Percentiles rank a stretch among this genome's conserved stretches.
Evolutionary conservation across 495 filamentous ascomycete genomes (phyloP).

Genomic region (Pseudoneurospora amorphoporcata): DNA sequence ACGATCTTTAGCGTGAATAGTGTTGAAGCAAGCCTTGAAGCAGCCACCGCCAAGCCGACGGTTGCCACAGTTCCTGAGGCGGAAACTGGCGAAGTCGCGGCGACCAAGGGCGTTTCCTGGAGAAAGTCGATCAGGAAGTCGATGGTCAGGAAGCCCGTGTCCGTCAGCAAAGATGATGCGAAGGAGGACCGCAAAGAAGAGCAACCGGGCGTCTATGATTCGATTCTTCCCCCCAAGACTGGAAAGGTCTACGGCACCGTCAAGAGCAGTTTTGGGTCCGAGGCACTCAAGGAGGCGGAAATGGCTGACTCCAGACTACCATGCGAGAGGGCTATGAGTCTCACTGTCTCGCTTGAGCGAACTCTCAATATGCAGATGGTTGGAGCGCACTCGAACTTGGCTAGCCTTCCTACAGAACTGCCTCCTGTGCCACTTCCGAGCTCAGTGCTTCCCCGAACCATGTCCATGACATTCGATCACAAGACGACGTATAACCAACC

Average conservation of each 20-base stretch:
- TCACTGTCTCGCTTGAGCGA: constrained; percentile 9
- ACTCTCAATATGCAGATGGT: constrained; percentile 7
- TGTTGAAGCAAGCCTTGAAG: constrained; percentile 20
- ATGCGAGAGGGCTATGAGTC: constrained; percentile 11
- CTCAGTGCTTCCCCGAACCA: constrained; percentile 14
- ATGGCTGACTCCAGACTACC: neutral
- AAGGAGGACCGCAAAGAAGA: constrained; percentile 1
- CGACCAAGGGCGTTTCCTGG: constrained; percentile 14
- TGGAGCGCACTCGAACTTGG: constrained; percentile 2
- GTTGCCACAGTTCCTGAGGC: constrained; percentile 3
- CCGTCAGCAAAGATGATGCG: constrained; percentile 9
- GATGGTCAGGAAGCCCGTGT: constrained; percentile 25
- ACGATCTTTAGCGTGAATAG: constrained; percentile 34
- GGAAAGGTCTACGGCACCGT: constrained; percentile 6
- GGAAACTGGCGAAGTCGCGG: neutral
- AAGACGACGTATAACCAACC: constrained; percentile 13
- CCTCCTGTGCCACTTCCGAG: constrained; percentile 18
- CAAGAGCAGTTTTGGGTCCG: constrained; percentile 4
- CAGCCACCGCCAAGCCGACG: constrained; percentile 9
- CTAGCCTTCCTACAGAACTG: constrained; percentile 11
- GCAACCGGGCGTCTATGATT: constrained; percentile 1
- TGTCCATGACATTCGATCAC: constrained; percentile 12
- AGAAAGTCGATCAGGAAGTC: constrained; percentile 24
- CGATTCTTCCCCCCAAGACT: constrained; percentile 7
- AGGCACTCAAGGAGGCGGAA: neutral